phyloP scores from a whole-genome alignment of 768 basidiomycete genomes.

The Leucosporidium scottii region DNA sequence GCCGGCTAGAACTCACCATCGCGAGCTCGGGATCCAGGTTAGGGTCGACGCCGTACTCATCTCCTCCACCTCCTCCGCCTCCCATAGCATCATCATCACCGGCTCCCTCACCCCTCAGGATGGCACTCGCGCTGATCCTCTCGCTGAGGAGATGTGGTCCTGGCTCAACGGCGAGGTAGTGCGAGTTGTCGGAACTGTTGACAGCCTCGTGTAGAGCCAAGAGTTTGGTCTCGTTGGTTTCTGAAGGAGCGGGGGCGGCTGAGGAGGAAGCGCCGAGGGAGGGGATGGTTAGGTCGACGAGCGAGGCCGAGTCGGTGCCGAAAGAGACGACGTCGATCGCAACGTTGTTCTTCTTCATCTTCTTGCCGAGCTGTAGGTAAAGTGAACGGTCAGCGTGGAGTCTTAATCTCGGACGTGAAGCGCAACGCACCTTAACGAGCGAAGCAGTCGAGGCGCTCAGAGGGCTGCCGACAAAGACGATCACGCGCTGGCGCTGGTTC shows the following conservation, averaged over 20 bases:
- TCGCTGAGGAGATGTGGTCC: slow-evolving; percentile 70
- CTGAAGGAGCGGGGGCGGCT: slow-evolving; percentile 36
- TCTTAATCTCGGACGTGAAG: background rate
- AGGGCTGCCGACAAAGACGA: slow-evolving; percentile 89
- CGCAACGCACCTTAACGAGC: slow-evolving; percentile 27
- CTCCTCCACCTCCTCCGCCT: slow-evolving; percentile 50
- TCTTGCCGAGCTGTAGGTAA: slow-evolving; percentile 82
- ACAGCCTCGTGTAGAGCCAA: slow-evolving; percentile 75
- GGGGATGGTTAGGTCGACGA: slow-evolving; percentile 85
- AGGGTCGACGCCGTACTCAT: slow-evolving; percentile 90
- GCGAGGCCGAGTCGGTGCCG: slow-evolving; percentile 57
- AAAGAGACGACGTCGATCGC: slow-evolving; percentile 85
- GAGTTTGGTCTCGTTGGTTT: slow-evolving; percentile 60
- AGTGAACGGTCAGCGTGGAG: background rate
- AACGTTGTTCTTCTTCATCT: slow-evolving; percentile 98
- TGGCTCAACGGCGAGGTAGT: slow-evolving; percentile 70
- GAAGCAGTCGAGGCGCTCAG: slow-evolving; percentile 67
- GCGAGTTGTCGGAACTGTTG: slow-evolving; percentile 76
- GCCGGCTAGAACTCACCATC: slow-evolving; percentile 56
- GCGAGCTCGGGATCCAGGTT: slow-evolving; percentile 93
- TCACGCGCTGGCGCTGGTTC: slow-evolving; percentile 90
- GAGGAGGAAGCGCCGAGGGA: slow-evolving; percentile 68
- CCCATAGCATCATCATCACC: slow-evolving; percentile 49
- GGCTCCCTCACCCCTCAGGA: slow-evolving; percentile 66
- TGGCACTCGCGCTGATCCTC: slow-evolving; percentile 65